These are phyloP conservation scores for Quercus ilex DNA, from an alignment of 306 rosid species.

Conservation along the genomic window DNA sequence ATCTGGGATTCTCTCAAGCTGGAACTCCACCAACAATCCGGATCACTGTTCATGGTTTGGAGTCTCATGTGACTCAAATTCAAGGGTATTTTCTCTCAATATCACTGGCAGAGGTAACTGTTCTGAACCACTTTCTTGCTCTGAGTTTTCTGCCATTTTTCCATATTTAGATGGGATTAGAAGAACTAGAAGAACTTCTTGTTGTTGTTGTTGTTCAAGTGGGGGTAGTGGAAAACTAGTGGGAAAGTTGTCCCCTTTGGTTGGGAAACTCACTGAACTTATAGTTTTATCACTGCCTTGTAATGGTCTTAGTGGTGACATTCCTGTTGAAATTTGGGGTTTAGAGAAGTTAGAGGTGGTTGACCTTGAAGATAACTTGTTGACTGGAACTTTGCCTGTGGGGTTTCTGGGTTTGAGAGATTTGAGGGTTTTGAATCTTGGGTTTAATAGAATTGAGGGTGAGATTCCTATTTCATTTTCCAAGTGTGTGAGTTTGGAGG, in stretches of 20 bases:
- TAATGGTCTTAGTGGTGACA: conserved; percentile 52
- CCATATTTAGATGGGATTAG: conserved; percentile 71
- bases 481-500: conserved; percentile 36
- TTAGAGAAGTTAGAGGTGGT: conserved; percentile 69
- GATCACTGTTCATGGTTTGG: conserved; percentile 64
- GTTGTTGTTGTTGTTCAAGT: conserved; percentile 22
- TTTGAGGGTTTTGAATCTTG: conserved; percentile 65
- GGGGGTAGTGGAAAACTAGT: conserved; percentile 35
- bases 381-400: conserved; percentile 53
- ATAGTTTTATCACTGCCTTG: conserved; percentile 65
- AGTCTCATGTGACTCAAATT: conserved; percentile 53
- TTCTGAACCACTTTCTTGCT: conserved; percentile 39
- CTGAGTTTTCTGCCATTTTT: conserved; percentile 32
- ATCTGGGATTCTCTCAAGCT: conserved; percentile 49
- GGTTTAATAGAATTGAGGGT: conserved; percentile 63
- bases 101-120: conserved; percentile 52
- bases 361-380: conserved; percentile 73
- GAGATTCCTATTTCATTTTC: conserved; percentile 52
- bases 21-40: conserved; percentile 37
- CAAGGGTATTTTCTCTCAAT: conserved; percentile 66
- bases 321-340: conserved; percentile 61
- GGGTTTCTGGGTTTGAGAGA: conserved; percentile 28
- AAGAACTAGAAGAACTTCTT: conserved; percentile 11
- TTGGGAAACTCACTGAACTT: conserved; percentile 62
- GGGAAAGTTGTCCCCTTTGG: conserved; percentile 49